phyloP scores from a whole-genome alignment of 768 basidiomycete species.

The Termitomyces sp. region DNA sequence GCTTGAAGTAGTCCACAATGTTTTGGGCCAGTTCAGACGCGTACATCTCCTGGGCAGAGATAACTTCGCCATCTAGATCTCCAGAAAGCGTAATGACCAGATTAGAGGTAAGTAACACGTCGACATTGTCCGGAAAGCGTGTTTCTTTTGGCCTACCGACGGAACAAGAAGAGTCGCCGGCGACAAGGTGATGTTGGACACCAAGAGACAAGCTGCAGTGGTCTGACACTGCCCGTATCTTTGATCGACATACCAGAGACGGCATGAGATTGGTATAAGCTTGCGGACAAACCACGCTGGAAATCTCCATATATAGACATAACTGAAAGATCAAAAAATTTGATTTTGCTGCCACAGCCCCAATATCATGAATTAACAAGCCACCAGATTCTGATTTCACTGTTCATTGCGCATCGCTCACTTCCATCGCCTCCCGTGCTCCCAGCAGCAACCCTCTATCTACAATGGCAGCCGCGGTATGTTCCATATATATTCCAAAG shows the following conservation, averaged over 20 bases:
- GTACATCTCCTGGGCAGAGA: constrained; percentile 33
- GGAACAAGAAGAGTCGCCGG: constrained; percentile 23
- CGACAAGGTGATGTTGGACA: constrained; percentile 35
- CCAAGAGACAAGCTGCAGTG: constrained; percentile 39
- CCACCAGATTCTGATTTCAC: constrained; percentile 15
- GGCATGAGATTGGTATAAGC: constrained; percentile 18
- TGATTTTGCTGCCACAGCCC: constrained; percentile 18
- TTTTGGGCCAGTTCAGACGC: constrained; percentile 46
- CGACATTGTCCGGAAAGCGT: constrained; percentile 33
- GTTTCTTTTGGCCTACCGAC: constrained; percentile 27
- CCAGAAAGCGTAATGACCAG: constrained; percentile 52
- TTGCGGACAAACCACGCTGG: background rate
- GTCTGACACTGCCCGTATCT: constrained; percentile 38
- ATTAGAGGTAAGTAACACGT: constrained; percentile 44
- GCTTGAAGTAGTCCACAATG: constrained; percentile 43
- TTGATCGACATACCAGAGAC: constrained; percentile 24
- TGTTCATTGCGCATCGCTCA: constrained; percentile 10
- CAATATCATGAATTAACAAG: constrained; percentile 14
- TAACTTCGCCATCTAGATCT: constrained; percentile 34
- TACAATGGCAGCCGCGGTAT: constrained; percentile 17
- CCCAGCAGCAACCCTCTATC: constrained; percentile 10
- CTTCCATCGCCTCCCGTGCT: constrained; percentile 9
- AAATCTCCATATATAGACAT: constrained; percentile 11
- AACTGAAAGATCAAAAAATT: constrained; percentile 8
- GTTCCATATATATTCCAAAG: background rate